Evolutionary conservation across 768 basidiomycete species (phyloP).

Genomic region (Lactifluus pinguis): DNA sequence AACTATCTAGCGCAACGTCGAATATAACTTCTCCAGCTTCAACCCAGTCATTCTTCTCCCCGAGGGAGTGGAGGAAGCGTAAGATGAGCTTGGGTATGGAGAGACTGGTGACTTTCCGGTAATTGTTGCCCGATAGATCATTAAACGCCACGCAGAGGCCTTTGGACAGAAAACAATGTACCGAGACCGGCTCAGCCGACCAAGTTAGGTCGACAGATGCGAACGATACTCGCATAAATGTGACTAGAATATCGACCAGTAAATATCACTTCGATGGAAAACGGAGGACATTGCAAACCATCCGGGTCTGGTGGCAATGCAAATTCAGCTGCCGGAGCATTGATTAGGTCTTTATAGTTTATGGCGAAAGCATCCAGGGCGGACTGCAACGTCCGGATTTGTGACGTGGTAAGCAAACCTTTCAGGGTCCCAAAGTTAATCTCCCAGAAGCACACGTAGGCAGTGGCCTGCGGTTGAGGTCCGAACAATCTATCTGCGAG

Average conservation of each 20-base stretch:
- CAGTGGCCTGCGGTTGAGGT: constrained; percentile 70
- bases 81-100: constrained; percentile 42
- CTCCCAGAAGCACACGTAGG: constrained; percentile 94
- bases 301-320: constrained; percentile 62
- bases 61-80: constrained; percentile 40
- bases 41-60: constrained; percentile 47
- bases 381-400: constrained; percentile 42
- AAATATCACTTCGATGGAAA: not conserved
- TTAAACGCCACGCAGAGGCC: constrained; percentile 66
- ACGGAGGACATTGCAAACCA: constrained; percentile 37
- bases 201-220: constrained; percentile 47
- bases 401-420: constrained; percentile 43
- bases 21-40: constrained; percentile 48
- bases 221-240: constrained; percentile 67
- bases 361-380: constrained; percentile 50
- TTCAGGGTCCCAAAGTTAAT: constrained; percentile 60
- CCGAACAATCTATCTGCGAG: constrained; percentile 84
- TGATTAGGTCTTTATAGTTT: constrained; percentile 67
- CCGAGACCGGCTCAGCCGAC: constrained; percentile 41
- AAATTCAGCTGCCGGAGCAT: constrained; percentile 71
- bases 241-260: constrained; percentile 43
- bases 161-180: constrained; percentile 43
- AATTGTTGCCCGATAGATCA: constrained; percentile 60
- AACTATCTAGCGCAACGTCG: constrained; percentile 60
- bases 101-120: constrained; percentile 55